Percentiles rank a stretch among this genome's conserved stretches.
Evolutionary conservation across 192 early-diverging fungal genomes (phyloP).

Genomic region (Bifiguratus adelaidae): DNA sequence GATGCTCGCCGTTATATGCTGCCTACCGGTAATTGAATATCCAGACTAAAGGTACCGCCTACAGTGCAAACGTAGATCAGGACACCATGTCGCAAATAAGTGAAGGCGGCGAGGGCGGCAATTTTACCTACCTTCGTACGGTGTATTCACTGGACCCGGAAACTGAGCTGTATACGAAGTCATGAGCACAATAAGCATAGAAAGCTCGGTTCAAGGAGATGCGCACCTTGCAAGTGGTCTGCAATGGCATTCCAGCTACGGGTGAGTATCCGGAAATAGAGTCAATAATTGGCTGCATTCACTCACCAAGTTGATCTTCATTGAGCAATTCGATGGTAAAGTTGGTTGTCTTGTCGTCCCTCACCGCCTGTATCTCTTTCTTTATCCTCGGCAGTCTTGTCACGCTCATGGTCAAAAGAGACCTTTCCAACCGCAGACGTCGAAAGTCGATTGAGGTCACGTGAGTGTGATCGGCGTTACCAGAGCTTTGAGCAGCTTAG

Average conservation of each 20-base stretch:
- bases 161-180: background rate
- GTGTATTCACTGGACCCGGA: slow-evolving; percentile 10
- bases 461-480: too few species aligned
- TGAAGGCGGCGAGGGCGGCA: too few species aligned
- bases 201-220: background rate
- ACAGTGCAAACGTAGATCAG: background rate
- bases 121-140: slow-evolving; percentile 15
- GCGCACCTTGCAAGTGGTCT: background rate
- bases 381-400: background rate
- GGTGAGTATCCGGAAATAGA: background rate
- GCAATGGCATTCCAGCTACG: background rate
- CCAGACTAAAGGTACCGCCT: slow-evolving; percentile 9
- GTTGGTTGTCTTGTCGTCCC: background rate
- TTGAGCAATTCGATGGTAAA: background rate
- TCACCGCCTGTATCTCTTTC: background rate
- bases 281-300: background rate
- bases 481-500: too few species aligned
- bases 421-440: too few species aligned
- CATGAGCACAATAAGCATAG: background rate
- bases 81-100: background rate
- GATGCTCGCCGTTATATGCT: too few species aligned
- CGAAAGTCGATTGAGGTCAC: too few species aligned
- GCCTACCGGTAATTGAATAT: slow-evolving; percentile 5
- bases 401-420: background rate
- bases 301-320: background rate